Evolutionary conservation across 1,139 yeast species (phyloP).

Genomic region (Saccharomyces uvarum): DNA sequence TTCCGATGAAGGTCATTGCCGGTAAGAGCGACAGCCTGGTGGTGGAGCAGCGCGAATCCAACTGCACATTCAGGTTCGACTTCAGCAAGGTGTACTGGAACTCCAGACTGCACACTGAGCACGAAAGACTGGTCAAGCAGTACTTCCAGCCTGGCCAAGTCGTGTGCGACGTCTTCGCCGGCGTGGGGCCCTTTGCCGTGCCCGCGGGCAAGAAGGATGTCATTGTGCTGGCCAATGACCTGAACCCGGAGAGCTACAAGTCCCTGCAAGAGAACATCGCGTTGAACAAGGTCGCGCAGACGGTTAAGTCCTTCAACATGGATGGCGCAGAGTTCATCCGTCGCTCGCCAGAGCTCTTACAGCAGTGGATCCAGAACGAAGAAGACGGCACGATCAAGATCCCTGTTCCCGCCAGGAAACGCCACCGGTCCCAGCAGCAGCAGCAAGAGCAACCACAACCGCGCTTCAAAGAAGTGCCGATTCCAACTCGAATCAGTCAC

Average conservation of each 20-base stretch:
- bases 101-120: conserved; percentile 89
- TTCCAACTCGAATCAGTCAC: conserved; percentile 61
- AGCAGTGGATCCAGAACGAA: conserved; percentile 20
- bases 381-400: conserved; percentile 25
- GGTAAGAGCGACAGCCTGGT: conserved; percentile 52
- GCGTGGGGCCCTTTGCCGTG: conserved; percentile 96
- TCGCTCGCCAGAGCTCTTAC: conserved; percentile 47
- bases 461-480: conserved; percentile 28
- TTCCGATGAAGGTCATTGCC: conserved; percentile 87
- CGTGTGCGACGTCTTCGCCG: conserved; percentile 94
- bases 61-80: conserved; percentile 79
- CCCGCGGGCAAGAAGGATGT: conserved; percentile 88
- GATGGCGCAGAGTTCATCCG: conserved; percentile 82
- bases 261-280: conserved; percentile 59
- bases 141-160: conserved; percentile 58
- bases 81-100: conserved; percentile 96
- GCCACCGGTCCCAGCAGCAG: conserved; percentile 20
- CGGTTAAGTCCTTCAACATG: conserved; percentile 57
- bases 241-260: conserved; percentile 78
- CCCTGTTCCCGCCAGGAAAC: conserved; percentile 24
- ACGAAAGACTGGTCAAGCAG: conserved; percentile 60
- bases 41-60: conserved; percentile 85
- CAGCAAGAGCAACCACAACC: conserved; percentile 12
- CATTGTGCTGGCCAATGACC: conserved; percentile 82
- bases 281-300: conserved; percentile 53